Conservation (phyloP, 441 rosid genomes). For the Aleurites moluccanus region DNA sequence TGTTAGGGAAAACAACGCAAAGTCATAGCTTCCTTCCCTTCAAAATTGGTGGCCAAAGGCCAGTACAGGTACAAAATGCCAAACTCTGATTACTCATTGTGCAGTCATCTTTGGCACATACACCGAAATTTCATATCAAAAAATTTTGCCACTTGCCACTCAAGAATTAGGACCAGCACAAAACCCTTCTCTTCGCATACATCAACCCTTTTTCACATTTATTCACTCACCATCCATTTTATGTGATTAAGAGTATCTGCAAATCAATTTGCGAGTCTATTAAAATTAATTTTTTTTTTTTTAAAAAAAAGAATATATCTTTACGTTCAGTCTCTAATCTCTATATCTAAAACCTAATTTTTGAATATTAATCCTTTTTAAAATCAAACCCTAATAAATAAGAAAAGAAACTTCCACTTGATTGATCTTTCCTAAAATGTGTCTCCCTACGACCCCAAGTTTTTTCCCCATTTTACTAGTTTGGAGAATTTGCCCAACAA, state of each 20-base stretch:
- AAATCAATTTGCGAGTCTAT: too few relatives aligned
- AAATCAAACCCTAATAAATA: too few relatives aligned
- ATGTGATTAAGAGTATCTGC: background rate
- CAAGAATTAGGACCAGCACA: background rate
- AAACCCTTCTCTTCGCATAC: background rate
- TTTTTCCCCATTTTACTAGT: background rate
- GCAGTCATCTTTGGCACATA: background rate
- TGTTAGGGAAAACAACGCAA: slow-evolving; percentile 4
- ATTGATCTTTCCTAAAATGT: background rate
- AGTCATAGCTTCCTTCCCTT: slow-evolving; percentile 17
- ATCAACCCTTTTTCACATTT: background rate
- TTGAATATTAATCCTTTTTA: too few relatives aligned
- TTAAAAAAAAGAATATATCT: too few relatives aligned
- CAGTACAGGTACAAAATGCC: slow-evolving; percentile 1
- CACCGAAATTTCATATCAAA: background rate
- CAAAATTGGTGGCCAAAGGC: slow-evolving; percentile 20
- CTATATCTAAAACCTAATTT: too few relatives aligned
- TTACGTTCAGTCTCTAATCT: too few relatives aligned
- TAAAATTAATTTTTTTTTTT: too few relatives aligned
- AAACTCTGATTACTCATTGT: background rate
- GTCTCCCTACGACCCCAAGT: background rate
- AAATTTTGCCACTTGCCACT: background rate
- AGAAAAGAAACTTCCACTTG: too few relatives aligned
- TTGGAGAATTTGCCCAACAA: background rate
- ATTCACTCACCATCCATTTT: background rate